Evolutionary conservation across 2,329 filamentous ascomycete genomes (phyloP).

Genomic region (Ceratocystis cubensis): DNA sequence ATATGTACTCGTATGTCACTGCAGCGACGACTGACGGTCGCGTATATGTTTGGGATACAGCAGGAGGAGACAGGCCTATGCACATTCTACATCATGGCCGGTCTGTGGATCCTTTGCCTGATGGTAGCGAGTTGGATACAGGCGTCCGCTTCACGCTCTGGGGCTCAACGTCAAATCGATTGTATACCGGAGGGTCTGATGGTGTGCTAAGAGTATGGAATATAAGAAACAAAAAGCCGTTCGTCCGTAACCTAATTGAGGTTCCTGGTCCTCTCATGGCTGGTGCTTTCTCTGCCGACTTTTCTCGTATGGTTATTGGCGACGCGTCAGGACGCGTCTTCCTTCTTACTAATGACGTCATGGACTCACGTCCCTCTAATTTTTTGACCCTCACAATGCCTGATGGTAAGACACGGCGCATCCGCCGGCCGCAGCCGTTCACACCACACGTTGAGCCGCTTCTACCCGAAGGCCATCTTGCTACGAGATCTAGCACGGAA

Average conservation of each 20-base stretch:
- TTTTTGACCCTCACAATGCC: conserved; percentile 30
- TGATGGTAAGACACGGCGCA: conserved; percentile 25
- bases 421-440: conserved; percentile 37
- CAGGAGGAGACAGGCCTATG: conserved; percentile 41
- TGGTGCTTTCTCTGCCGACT: conserved; percentile 47
- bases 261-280: conserved; percentile 44
- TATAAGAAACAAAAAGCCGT: conserved; percentile 31
- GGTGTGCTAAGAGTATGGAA: conserved; percentile 53
- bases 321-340: conserved; percentile 50
- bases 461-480: conserved; percentile 26
- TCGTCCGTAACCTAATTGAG: conserved; percentile 42
- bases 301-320: conserved; percentile 43
- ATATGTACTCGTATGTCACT: conserved; percentile 40
- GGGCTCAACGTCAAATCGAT: conserved; percentile 43
- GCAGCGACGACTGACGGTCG: conserved; percentile 50
- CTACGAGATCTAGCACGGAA: not conserved
- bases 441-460: conserved; percentile 40
- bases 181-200: conserved; percentile 53
- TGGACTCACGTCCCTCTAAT: conserved; percentile 29
- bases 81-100: conserved; percentile 43
- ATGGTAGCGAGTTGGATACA: conserved; percentile 44
- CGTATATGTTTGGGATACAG: conserved; percentile 52
- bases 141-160: conserved; percentile 53
- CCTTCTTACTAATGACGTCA: conserved; percentile 39
- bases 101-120: conserved; percentile 32